Percentiles rank a stretch among this genome's conserved stretches.
Evolutionary conservation across 2,329 filamentous ascomycete species (phyloP).

Genomic region (Colletotrichum theobromicola): DNA sequence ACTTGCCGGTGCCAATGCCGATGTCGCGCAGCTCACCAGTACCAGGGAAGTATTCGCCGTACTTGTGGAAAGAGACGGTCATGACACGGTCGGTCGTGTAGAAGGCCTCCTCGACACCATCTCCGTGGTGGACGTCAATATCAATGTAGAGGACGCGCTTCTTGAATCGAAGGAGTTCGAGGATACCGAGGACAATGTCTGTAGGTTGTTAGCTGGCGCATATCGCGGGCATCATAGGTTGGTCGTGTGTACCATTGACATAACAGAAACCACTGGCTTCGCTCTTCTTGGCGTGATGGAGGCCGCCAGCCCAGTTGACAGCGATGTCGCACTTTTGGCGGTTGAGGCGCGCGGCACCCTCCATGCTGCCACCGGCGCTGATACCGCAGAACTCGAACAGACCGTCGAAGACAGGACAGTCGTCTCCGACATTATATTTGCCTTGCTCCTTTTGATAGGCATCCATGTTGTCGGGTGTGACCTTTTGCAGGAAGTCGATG

Average conservation of each 20-base stretch:
- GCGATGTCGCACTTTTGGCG: conserved; percentile 94
- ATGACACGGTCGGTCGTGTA: conserved; percentile 93
- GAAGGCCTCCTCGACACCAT: conserved; percentile 92
- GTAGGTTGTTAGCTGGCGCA: conserved; percentile 20
- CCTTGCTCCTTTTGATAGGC: conserved; percentile 87
- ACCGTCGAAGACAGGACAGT: conserved; percentile 97
- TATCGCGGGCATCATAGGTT: too few relatives aligned
- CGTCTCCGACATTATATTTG: conserved; percentile 94
- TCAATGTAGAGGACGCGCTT: conserved; percentile 98
- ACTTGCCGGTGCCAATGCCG: conserved; percentile 85
- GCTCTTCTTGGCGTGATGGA: conserved; percentile 97
- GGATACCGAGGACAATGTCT: conserved; percentile 96
- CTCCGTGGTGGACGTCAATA: conserved; percentile 92
- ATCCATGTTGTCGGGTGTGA: conserved; percentile 99
- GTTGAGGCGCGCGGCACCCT: conserved; percentile 88
- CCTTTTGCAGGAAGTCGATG: conserved; percentile 91
- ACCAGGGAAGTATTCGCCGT: conserved; percentile 94
- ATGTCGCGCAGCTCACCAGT: conserved; percentile 88
- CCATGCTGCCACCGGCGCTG: conserved; percentile 92
- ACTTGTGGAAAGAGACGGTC: conserved; percentile 95
- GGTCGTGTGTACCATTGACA: conserved; percentile 75
- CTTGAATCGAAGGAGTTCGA: conserved; percentile 88
- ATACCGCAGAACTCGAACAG: conserved; percentile 97
- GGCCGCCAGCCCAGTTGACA: conserved; percentile 96
- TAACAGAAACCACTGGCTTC: conserved; percentile 98